Evolutionary conservation across 805 yeast genomes (phyloP).

Genomic region (Kurtzmaniella cleridarum): DNA sequence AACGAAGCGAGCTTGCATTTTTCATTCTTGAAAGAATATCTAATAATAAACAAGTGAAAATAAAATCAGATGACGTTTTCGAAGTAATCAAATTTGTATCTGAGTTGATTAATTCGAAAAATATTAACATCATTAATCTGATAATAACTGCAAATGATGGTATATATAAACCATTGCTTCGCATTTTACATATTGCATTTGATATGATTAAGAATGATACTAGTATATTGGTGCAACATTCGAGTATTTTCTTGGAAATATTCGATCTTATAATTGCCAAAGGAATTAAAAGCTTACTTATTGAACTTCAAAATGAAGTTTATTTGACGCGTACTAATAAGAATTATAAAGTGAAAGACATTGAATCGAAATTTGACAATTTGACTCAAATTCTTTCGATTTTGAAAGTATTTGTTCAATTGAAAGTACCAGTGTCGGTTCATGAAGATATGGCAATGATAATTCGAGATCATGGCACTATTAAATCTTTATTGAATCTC

Average conservation of each 20-base stretch:
- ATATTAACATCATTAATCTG: constrained; percentile 42
- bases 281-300: constrained; percentile 57
- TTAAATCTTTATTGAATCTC: constrained; percentile 55
- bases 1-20: constrained; percentile 64
- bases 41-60: constrained; percentile 18
- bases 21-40: constrained; percentile 42
- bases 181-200: constrained; percentile 49
- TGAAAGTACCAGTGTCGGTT: constrained; percentile 45
- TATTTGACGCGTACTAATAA: constrained; percentile 28
- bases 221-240: constrained; percentile 37
- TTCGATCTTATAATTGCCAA: constrained; percentile 61
- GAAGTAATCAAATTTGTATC: constrained; percentile 39
- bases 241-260: constrained; percentile 49
- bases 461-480: constrained; percentile 53
- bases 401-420: constrained; percentile 50
- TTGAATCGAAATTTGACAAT: constrained; percentile 58
- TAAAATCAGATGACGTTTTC: constrained; percentile 30
- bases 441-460: constrained; percentile 46
- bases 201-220: constrained; percentile 37
- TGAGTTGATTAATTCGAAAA: constrained; percentile 43
- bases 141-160: constrained; percentile 28
- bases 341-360: constrained; percentile 26
- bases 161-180: constrained; percentile 54
- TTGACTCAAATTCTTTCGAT: constrained; percentile 56
- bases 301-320: constrained; percentile 54